Evolutionary conservation across 768 basidiomycete genomes (phyloP).

Genomic region (Leccinum obscurum): DNA sequence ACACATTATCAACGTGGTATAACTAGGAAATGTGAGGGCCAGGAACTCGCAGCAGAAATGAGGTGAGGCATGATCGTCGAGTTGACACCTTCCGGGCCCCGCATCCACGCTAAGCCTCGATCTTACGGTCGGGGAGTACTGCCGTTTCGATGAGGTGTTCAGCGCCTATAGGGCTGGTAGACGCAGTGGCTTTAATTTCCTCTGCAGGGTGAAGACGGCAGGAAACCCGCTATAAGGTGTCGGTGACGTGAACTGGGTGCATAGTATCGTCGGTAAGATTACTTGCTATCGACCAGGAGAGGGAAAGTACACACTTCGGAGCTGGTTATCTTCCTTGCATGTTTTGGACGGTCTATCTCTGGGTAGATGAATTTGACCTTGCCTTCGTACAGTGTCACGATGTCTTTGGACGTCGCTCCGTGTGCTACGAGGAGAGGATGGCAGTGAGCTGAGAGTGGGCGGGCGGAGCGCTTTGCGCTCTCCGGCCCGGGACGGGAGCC

Average conservation of each 20-base stretch:
- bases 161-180: slow-evolving; percentile 3
- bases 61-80: too few relatives aligned
- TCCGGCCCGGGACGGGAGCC: too few relatives aligned
- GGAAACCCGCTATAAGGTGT: slow-evolving; percentile 21
- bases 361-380: too few relatives aligned
- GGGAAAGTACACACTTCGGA: slow-evolving; percentile 17
- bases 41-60: too few relatives aligned
- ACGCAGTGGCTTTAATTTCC: slow-evolving; percentile 30
- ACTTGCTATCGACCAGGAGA: background rate
- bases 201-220: slow-evolving; percentile 26
- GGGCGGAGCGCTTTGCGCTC: too few relatives aligned
- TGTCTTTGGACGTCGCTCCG: too few relatives aligned
- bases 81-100: background rate
- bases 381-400: too few relatives aligned
- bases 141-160: slow-evolving; percentile 26
- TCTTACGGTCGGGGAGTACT: slow-evolving; percentile 21
- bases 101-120: slow-evolving; percentile 4
- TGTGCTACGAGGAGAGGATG: too few relatives aligned
- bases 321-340: slow-evolving; percentile 14
- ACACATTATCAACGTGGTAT: too few relatives aligned
- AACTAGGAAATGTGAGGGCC: too few relatives aligned
- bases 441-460: too few relatives aligned
- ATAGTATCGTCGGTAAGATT: background rate
- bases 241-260: slow-evolving; percentile 20
- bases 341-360: slow-evolving; percentile 19